Evolutionary conservation across 106 monocot genomes (phyloP).

Genomic region (Platanthera zijinensis): DNA sequence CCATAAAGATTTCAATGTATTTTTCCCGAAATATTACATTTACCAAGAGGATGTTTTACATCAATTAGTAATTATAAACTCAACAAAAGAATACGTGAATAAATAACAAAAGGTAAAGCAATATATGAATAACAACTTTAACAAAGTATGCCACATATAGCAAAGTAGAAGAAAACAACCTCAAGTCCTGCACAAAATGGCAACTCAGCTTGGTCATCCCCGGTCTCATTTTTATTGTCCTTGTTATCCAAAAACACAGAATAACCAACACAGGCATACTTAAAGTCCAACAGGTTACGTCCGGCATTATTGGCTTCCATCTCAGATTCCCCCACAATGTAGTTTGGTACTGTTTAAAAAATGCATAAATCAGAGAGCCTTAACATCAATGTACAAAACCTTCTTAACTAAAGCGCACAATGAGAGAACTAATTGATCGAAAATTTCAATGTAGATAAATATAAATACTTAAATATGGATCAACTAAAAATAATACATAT

Average conservation of each 20-base stretch:
- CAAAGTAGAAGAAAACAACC: constrained; percentile 17
- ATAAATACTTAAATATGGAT: background rate
- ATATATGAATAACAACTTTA: background rate
- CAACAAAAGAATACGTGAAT: background rate
- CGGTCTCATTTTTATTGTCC: constrained; percentile 19
- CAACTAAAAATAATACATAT: background rate
- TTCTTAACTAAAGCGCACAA: background rate
- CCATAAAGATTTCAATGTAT: no score
- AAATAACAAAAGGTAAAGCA: background rate
- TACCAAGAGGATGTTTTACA: no score
- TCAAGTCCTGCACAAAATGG: constrained; percentile 54
- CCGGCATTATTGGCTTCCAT: constrained; percentile 36
- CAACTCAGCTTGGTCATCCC: constrained; percentile 31
- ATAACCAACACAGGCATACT: constrained; percentile 49
- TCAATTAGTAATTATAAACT: no score
- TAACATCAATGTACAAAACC: background rate
- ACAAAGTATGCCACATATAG: background rate
- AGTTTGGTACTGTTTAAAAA: constrained; percentile 25
- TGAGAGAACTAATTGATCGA: background rate
- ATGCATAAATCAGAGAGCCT: constrained; percentile 1
- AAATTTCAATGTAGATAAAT: background rate
- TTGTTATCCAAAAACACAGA: constrained; percentile 39
- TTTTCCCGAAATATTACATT: no score
- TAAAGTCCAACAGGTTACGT: constrained; percentile 28
- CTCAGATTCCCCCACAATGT: constrained; percentile 43